Base-by-base conservation (phyloP, 2,329 filamentous ascomycete species). In the Diaporthe batatas region DNA sequence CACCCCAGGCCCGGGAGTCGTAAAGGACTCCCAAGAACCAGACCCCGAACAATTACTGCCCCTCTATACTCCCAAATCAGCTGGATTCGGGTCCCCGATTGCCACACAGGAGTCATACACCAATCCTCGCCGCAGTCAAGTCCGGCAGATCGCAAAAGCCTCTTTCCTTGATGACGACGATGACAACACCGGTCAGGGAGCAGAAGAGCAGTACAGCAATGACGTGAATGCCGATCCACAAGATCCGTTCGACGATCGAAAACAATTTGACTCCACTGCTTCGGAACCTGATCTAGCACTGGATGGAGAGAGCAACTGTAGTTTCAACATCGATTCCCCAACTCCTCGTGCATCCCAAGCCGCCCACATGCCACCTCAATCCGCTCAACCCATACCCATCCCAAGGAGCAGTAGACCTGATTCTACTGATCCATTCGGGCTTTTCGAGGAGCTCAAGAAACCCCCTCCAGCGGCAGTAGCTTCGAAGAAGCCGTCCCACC, bases 91-190 rank as follows among this genome's bases (percentile, higher is more conserved):
- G 8, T 64, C 72, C 1, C 72, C 72, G 1, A 16, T 34, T 2
- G 18, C 21, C 23, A 51, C 44, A 11, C 44, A 49, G 4, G 29
- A 67, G 2, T 39, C 69, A 14, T 71, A 51, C 44, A 73, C 54
- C 11, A 39, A 34, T 14, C 18, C 39, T 16, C 68, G 55, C 25
- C 72, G 62, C 12, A 64, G 62, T 7, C 62, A 11, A 8, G 25
- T n/a, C 10, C 55, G 29, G 8, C 72, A 64, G 47, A 64, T 64
- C 36, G 62, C 72, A 14, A 73, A 73, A 14, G 32, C 69, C 11
- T 64, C 72, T 0, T 73, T 59, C 44, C 49, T 72, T 53, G 32
- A 32, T 16, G 44, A 47, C 44, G 55, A 55, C 14, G 25, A 44
- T 11, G 36, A 64, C 3, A 16, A 25, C 21, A n/a, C 14, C 2